phyloP scores from a whole-genome alignment of 2,329 filamentous ascomycete species.

The Trichoderma arundinaceum region DNA sequence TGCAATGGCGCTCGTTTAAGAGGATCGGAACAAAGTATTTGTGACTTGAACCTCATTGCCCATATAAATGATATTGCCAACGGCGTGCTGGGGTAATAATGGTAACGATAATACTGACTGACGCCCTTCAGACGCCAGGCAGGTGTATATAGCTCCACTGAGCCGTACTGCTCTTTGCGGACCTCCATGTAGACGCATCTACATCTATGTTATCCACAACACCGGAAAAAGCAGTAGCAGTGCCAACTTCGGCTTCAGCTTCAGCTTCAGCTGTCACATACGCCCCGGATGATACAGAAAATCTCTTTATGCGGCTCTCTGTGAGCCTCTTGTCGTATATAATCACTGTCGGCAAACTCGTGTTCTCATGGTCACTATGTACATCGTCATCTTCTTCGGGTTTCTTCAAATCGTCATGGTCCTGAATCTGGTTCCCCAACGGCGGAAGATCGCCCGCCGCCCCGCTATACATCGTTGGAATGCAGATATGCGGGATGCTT shows the following conservation, averaged over 20 bases:
- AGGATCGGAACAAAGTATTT: not conserved
- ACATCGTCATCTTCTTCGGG: not conserved
- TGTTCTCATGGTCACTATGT: not conserved
- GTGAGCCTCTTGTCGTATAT: conserved; percentile 49
- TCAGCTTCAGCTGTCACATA: not conserved
- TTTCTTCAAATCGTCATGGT: not conserved
- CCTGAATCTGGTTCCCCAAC: not conserved
- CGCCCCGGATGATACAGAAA: conserved; percentile 40
- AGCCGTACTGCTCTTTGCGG: conserved; percentile 37
- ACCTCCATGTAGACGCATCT: conserved; percentile 21
- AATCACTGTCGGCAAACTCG: conserved; percentile 42
- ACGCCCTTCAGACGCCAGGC: conserved; percentile 43
- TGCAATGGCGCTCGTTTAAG: not conserved
- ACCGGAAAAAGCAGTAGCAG: conserved; percentile 28
- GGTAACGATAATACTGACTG: not conserved
- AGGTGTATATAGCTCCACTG: conserved; percentile 47
- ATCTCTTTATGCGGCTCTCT: conserved; percentile 36
- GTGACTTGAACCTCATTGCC: not conserved
- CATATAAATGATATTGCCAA: not conserved
- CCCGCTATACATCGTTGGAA: conserved; percentile 65
- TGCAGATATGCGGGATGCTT: conserved; percentile 61
- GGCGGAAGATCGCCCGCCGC: conserved; percentile 51
- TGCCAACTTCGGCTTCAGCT: not conserved
- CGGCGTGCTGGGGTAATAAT: not conserved
- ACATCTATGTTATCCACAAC: conserved; percentile 32